These are phyloP conservation scores for Monosporascus sp. DNA, from an alignment of 2,329 filamentous ascomycete species.

Conservation along the genomic window DNA sequence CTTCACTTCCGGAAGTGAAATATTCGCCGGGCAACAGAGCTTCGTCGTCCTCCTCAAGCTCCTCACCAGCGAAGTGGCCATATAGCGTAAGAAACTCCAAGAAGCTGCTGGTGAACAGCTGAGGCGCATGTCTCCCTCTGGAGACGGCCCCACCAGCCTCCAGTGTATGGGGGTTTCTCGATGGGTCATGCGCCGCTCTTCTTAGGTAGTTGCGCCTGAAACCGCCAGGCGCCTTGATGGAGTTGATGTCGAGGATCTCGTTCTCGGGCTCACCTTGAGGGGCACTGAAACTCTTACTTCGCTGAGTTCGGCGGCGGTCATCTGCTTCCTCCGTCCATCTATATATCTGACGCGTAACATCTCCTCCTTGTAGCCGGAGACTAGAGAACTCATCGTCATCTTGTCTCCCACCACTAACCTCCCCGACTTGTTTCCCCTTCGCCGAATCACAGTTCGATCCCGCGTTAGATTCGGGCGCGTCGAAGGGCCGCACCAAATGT, in stretches of 20 bases:
- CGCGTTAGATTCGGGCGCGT: constrained; percentile 38
- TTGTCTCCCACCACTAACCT: constrained; percentile 30
- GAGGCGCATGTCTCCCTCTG: constrained; percentile 41
- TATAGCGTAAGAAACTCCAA: constrained; percentile 94
- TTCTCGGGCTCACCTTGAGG: constrained; percentile 73
- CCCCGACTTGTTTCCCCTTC: constrained; percentile 50
- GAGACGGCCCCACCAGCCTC: constrained; percentile 31
- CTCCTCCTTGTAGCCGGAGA: constrained; percentile 85
- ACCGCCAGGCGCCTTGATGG: constrained; percentile 89
- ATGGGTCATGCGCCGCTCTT: constrained; percentile 63
- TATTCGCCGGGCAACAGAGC: constrained; percentile 83
- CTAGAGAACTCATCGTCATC: constrained; percentile 88
- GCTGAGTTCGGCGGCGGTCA: constrained; percentile 59
- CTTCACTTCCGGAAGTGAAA: constrained; percentile 73
- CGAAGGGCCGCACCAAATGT: constrained; percentile 72
- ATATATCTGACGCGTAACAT: constrained; percentile 93
- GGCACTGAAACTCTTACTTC: constrained; percentile 85
- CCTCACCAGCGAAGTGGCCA: constrained; percentile 95
- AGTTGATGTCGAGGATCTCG: constrained; percentile 77
- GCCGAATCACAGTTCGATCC: constrained; percentile 32
- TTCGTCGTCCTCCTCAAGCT: constrained; percentile 94
- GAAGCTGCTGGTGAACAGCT: constrained; percentile 84
- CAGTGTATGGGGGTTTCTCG: constrained; percentile 36
- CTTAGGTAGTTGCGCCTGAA: constrained; percentile 89
- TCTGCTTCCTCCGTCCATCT: constrained; percentile 91